These are phyloP conservation scores for Kwoniella newhampshirensis DNA, from an alignment of 768 basidiomycete genomes.

Conservation along the genomic window DNA sequence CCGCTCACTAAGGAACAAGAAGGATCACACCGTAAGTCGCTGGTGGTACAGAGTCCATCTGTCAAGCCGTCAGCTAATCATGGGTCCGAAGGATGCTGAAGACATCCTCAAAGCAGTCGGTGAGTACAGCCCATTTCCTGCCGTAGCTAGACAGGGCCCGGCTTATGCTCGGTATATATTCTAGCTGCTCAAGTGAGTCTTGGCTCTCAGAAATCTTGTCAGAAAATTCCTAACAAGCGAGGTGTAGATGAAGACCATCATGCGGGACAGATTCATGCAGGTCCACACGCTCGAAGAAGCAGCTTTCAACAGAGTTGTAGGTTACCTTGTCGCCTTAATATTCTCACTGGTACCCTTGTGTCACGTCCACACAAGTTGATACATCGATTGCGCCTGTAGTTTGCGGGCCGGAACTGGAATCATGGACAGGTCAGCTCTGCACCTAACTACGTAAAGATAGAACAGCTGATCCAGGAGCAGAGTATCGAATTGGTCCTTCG, in stretches of 20 bases:
- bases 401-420: slow-evolving; percentile 53
- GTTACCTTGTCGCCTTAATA: slow-evolving; percentile 2
- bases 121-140: slow-evolving; percentile 14
- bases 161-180: not conserved
- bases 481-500: slow-evolving; percentile 51
- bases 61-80: not conserved
- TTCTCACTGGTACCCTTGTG: too few relatives aligned
- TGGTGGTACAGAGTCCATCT: too few relatives aligned
- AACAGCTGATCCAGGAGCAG: slow-evolving; percentile 9
- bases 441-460: not conserved
- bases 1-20: slow-evolving; percentile 31
- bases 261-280: slow-evolving; percentile 47
- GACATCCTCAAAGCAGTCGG: slow-evolving; percentile 46
- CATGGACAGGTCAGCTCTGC: slow-evolving; percentile 43
- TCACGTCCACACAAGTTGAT: not conserved
- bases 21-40: slow-evolving; percentile 30
- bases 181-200: slow-evolving; percentile 28
- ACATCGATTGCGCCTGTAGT: slow-evolving; percentile 18
- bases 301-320: slow-evolving; percentile 42
- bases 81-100: slow-evolving; percentile 44
- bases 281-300: slow-evolving; percentile 51
- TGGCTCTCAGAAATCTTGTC: not conserved
- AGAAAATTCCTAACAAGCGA: not conserved
- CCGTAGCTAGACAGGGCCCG: not conserved
- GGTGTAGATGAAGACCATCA: slow-evolving; percentile 49